Conservation (phyloP, 768 basidiomycete genomes). For the Agrocybe praecox region DNA sequence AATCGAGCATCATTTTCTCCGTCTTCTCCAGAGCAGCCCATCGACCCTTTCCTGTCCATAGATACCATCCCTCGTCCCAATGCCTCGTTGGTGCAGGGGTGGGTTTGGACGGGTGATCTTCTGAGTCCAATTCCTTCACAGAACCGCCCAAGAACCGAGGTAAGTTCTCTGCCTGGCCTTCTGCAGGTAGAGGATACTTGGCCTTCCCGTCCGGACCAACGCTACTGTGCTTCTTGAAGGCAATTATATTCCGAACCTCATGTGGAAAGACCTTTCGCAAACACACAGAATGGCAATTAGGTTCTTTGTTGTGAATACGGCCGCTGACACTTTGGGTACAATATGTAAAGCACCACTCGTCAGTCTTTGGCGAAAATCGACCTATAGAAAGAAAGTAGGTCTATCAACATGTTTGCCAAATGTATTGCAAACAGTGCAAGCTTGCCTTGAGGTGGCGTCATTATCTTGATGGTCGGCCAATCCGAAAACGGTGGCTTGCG, state of each 20-base stretch:
- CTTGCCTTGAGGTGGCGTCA: conserved; percentile 53
- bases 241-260: conserved; percentile 56
- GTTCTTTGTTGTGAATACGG: conserved; percentile 50
- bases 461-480: conserved; percentile 57
- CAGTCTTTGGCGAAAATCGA: conserved; percentile 57
- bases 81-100: conserved; percentile 45
- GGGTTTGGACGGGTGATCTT: conserved; percentile 26
- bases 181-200: conserved; percentile 63
- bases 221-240: conserved; percentile 46
- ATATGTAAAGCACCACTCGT: conserved; percentile 68
- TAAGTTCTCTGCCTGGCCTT: conserved; percentile 57
- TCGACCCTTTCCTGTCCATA: conserved; percentile 64
- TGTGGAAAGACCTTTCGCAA: conserved; percentile 69
- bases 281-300: conserved; percentile 61
- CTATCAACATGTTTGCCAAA: conserved; percentile 6
- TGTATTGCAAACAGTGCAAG: neutral
- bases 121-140: conserved; percentile 29
- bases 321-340: conserved; percentile 60
- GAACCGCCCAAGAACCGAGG: conserved; percentile 49
- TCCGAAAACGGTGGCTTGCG: conserved; percentile 43
- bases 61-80: conserved; percentile 79
- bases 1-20: conserved; percentile 57
- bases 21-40: conserved; percentile 58
- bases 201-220: conserved; percentile 47
- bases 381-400: conserved; percentile 32